These are phyloP conservation scores for Fusarium poae DNA, from an alignment of 2,329 filamentous ascomycete genomes.

Conservation along the genomic window DNA sequence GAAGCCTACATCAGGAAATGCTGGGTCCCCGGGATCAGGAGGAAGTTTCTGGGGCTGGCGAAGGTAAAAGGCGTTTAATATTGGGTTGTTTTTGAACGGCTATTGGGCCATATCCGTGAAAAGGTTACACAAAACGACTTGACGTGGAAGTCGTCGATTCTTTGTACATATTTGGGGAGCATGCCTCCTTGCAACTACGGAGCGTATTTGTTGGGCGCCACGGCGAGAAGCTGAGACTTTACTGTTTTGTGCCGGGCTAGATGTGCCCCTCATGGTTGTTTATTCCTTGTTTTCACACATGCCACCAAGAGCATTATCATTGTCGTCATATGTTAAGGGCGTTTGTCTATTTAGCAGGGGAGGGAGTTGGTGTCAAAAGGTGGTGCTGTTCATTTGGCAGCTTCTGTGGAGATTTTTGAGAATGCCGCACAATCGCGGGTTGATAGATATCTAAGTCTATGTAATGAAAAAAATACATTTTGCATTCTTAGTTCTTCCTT, in stretches of 20 bases:
- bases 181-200: constrained; percentile 15
- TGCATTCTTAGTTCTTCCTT: neutral
- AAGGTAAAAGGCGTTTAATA: constrained; percentile 25
- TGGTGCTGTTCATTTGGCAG: constrained; percentile 18
- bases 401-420: constrained; percentile 24
- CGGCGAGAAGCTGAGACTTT: constrained; percentile 27
- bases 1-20: constrained; percentile 45
- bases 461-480: constrained; percentile 35
- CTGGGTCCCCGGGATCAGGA: constrained; percentile 48
- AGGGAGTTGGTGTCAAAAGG: constrained; percentile 45
- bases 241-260: constrained; percentile 21
- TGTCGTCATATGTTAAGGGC: constrained; percentile 39
- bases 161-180: constrained; percentile 46
- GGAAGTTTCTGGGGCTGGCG: constrained; percentile 70
- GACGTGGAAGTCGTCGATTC: constrained; percentile 31
- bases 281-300: constrained; percentile 35
- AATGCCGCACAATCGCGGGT: constrained; percentile 34
- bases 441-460: constrained; percentile 37
- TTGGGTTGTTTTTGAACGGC: constrained; percentile 7
- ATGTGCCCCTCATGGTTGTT: constrained; percentile 26
- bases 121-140: constrained; percentile 31
- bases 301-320: constrained; percentile 36
- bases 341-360: constrained; percentile 48
- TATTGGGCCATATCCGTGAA: constrained; percentile 5
- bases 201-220: constrained; percentile 40